A percentile compares a stretch with the other conserved stretches of the same genome.
phyloP scores from a whole-genome alignment of 2,329 filamentous ascomycete species.

The Pezicula radicicola region DNA sequence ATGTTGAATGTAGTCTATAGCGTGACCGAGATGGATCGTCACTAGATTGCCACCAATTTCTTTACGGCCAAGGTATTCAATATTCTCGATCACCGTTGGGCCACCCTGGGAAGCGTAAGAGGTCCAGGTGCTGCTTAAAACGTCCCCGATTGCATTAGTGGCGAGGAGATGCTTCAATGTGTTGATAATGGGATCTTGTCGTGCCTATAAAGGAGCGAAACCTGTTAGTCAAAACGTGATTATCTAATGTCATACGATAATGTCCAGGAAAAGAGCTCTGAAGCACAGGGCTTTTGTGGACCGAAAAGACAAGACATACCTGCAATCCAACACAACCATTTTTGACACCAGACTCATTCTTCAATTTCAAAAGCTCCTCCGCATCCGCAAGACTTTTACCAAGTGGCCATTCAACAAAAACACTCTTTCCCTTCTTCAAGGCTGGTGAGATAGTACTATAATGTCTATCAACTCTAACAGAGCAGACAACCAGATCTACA shows the following conservation, averaged over 20 bases:
- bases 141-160: constrained; percentile 44
- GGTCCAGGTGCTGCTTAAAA: constrained; percentile 38
- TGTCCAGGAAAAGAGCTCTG: too few species aligned
- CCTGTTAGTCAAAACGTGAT: too few species aligned
- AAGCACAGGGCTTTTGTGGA: too few species aligned
- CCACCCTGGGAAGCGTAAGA: constrained; percentile 5
- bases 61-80: constrained; percentile 45
- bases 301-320: background rate
- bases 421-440: constrained; percentile 42
- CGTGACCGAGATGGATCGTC: constrained; percentile 26
- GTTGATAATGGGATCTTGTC: constrained; percentile 39
- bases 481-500: constrained; percentile 45
- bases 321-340: constrained; percentile 29
- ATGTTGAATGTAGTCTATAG: constrained; percentile 39
- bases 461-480: constrained; percentile 41
- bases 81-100: constrained; percentile 10
- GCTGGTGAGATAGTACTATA: constrained; percentile 36
- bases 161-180: constrained; percentile 43
- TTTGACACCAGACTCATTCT: constrained; percentile 33
- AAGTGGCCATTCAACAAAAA: constrained; percentile 49
- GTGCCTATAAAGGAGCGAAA: constrained; percentile 24
- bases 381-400: constrained; percentile 38
- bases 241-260: too few species aligned
- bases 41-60: constrained; percentile 36
- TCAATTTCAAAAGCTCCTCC: constrained; percentile 38